Conservation (phyloP, 306 rosid species). For the Cucumis cinereus region DNA sequence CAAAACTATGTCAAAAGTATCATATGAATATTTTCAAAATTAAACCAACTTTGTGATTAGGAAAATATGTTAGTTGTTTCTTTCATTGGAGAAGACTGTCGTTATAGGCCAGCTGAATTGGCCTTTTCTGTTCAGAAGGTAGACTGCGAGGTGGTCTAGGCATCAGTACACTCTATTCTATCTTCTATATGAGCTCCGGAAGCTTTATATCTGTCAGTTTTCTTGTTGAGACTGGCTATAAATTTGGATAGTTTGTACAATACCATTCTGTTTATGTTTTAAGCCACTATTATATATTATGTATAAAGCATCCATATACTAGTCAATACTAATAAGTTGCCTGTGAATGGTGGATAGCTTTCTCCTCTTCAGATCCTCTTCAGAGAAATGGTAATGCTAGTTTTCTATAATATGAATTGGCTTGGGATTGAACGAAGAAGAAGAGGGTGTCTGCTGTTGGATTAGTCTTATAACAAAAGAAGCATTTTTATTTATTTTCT, state of each 20-base stretch:
- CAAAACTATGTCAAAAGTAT: background rate
- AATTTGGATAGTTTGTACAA: background rate
- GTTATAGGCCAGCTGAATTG: background rate
- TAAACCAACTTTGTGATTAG: background rate
- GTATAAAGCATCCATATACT: background rate
- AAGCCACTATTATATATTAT: background rate
- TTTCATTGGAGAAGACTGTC: background rate
- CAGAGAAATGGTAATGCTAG: background rate
- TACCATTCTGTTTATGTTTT: background rate
- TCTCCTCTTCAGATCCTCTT: background rate
- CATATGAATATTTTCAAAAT: background rate
- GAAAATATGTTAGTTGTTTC: background rate
- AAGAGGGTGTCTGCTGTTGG: background rate
- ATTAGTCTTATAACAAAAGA: background rate
- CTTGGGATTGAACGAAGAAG: background rate
- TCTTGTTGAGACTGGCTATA: background rate
- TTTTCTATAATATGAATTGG: background rate
- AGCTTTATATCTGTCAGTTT: background rate
- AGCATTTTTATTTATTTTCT: background rate
- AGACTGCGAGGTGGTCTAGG: background rate
- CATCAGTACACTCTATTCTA: background rate
- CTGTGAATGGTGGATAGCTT: background rate
- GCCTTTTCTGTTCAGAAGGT: background rate
- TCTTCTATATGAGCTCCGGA: background rate
- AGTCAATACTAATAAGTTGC: background rate